A percentile compares a stretch with the other conserved stretches of the same genome.
These are phyloP conservation scores for Emergomyces orientalis DNA, from an alignment of 2,329 filamentous ascomycete species.

Conservation along the genomic window DNA sequence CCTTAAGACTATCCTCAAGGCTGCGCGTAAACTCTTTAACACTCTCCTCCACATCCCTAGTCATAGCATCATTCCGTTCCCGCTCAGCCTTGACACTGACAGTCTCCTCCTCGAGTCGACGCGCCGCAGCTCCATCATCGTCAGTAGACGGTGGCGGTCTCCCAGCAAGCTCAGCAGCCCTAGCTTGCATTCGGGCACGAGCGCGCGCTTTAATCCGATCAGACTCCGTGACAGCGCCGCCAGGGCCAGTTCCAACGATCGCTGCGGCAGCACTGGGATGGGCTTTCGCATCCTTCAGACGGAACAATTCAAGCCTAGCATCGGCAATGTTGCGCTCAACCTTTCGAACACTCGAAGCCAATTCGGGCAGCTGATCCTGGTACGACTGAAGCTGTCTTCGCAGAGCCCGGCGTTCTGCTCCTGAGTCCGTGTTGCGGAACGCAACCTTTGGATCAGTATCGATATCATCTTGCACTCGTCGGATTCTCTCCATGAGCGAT, in stretches of 20 bases:
- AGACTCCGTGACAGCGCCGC: constrained; percentile 80
- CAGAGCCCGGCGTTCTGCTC: constrained; percentile 75
- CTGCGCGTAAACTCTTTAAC: constrained; percentile 78
- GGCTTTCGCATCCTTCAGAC: constrained; percentile 83
- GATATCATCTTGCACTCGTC: constrained; percentile 88
- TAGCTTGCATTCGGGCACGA: constrained; percentile 97
- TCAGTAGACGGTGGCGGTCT: constrained; percentile 62
- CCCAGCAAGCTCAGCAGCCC: constrained; percentile 83
- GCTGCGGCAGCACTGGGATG: constrained; percentile 70
- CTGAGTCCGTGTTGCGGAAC: constrained; percentile 63
- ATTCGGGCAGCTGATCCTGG: constrained; percentile 80
- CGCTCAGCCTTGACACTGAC: constrained; percentile 72
- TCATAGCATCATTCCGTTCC: constrained; percentile 94
- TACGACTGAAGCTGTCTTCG: constrained; percentile 83
- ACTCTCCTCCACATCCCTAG: constrained; percentile 90
- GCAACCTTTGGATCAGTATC: constrained; percentile 76
- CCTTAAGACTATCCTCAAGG: constrained; percentile 79
- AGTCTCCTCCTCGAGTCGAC: constrained; percentile 81
- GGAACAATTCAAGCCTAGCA: constrained; percentile 83
- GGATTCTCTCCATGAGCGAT: constrained; percentile 84
- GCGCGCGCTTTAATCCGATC: constrained; percentile 91
- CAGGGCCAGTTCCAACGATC: constrained; percentile 87
- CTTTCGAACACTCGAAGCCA: constrained; percentile 84
- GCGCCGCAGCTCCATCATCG: constrained; percentile 67
- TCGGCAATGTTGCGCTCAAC: constrained; percentile 91